Conservation (phyloP, 2,329 filamentous ascomycete species). For the Cladophialophora carrionii region DNA sequence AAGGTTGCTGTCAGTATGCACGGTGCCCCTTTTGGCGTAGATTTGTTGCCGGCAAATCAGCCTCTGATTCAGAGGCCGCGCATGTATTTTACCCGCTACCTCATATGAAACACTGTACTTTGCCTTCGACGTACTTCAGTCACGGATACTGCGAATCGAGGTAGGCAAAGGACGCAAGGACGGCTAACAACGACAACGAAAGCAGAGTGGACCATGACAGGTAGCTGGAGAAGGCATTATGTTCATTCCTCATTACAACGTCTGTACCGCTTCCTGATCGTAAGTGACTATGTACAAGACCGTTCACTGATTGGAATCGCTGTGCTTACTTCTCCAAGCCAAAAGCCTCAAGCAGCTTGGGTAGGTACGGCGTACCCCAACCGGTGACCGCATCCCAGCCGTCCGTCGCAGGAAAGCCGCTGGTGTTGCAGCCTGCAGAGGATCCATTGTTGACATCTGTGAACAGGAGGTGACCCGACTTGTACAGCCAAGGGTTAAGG, state of each 20-base stretch:
- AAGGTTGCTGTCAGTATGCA: not conserved
- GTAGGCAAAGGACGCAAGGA: not conserved
- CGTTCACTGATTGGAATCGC: conserved; percentile 5
- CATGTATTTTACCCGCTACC: too few species aligned
- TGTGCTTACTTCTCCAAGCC: conserved; percentile 27
- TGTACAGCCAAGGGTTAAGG: conserved; percentile 37
- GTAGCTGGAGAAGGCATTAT: conserved; percentile 3
- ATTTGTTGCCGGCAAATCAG: too few species aligned
- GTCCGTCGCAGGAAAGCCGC: conserved; percentile 40
- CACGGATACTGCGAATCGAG: too few species aligned
- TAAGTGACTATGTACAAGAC: conserved; percentile 20
- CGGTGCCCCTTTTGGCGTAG: not conserved
- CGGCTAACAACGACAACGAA: not conserved
- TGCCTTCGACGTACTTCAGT: too few species aligned
- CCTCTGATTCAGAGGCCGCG: too few species aligned
- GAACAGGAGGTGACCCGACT: conserved; percentile 37
- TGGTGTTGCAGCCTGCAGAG: conserved; percentile 42
- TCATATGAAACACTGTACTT: too few species aligned
- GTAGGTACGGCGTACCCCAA: conserved; percentile 41
- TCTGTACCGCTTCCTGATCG: conserved; percentile 4
- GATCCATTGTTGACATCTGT: conserved; percentile 43
- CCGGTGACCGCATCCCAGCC: conserved; percentile 46
- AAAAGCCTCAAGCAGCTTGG: conserved; percentile 31
- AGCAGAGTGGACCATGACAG: conserved; percentile 6
- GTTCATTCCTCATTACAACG: conserved; percentile 20